Percentiles rank a stretch among this genome's conserved stretches.
Conservation (phyloP, 2,329 filamentous ascomycete species). For the Rutstroemia sp. region DNA sequence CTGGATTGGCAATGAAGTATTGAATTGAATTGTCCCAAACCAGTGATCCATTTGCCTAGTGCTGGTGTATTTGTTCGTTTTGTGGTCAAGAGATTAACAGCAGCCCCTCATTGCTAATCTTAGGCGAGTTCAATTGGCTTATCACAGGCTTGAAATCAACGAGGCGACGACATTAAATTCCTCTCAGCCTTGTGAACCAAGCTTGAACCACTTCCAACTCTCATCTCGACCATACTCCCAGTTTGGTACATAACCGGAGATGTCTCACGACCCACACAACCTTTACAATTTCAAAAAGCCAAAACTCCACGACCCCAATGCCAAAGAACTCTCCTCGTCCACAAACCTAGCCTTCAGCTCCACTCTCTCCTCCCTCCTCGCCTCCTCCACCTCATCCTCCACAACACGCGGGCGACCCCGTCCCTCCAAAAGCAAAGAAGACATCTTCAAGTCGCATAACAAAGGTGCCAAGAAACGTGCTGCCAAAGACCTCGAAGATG, state of each 20-base stretch:
- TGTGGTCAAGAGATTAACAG: too few relatives aligned
- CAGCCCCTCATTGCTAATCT: too few relatives aligned
- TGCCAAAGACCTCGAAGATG: conserved; percentile 45
- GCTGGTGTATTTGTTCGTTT: too few relatives aligned
- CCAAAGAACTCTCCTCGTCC: conserved; percentile 62
- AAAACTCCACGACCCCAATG: conserved; percentile 45
- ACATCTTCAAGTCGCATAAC: conserved; percentile 63
- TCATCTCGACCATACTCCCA: too few relatives aligned
- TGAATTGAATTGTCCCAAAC: too few relatives aligned
- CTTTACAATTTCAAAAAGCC: conserved; percentile 71
- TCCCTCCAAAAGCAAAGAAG: conserved; percentile 51
- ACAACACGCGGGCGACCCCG: conserved; percentile 43
- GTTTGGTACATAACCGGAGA: not conserved
- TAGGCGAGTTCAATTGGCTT: not conserved
- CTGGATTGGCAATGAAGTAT: too few relatives aligned
- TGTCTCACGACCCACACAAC: conserved; percentile 33
- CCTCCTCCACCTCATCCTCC: conserved; percentile 35
- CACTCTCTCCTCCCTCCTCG: conserved; percentile 75
- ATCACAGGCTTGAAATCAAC: not conserved
- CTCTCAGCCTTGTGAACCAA: not conserved
- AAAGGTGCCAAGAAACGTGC: conserved; percentile 56
- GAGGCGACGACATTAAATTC: not conserved
- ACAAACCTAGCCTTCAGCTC: conserved; percentile 80
- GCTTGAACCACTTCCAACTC: too few relatives aligned
- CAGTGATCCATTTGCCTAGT: too few relatives aligned